Evolutionary conservation across 2,329 filamentous ascomycete genomes (phyloP), one percentile per base, ranked within the genome.

Genomic region (Phialocephala subalpina): DNA sequence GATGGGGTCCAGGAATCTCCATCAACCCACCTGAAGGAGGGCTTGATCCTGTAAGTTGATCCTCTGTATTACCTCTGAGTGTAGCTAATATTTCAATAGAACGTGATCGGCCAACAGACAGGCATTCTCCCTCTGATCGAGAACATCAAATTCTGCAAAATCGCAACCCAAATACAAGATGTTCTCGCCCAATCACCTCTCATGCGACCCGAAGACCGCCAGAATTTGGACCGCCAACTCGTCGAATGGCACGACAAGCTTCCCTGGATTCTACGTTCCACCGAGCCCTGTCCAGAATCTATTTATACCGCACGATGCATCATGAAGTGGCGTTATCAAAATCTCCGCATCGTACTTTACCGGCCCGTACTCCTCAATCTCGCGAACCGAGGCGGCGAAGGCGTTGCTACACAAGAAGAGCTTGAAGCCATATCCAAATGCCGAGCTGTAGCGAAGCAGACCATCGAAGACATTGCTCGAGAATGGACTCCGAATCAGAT

Each of bases 291-390:
- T 74, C 88, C 90, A 0, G 89, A 92, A 70, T 87, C 90, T 1
- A 84, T 94, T 20, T 88, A 87, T 69, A 90, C 90, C 58, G 87
- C 90, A 0, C 85, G 91, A 59, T 88, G 88, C 69, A 86, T 94
- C 72, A 93, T 94, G 89, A 91, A 92, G 77, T 94, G 92, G 92
- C 86, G 92, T 16, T 94, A 92, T 75, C 89, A 92, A 74, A 93
- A 93, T 72, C 84, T 93, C 56, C 89, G 91, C 56, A 90, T 94
- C 78, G 84, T 94, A 1, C 85, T 94, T 25, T 90, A 94, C 76
- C 84, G 92, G 2, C 91, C 92, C 0, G 88, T 90, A 0, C 82
- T 95, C 1, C 83, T 94, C 6, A 90, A 87, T 78, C 80, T 91
- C 73, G 82, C 88, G 74, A 77, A 75, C 60, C 67, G 73, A 22